Evolutionary conservation across 371 early-diverging fungal genomes (phyloP).

Genomic region (Syncephalis plumigaleata): DNA sequence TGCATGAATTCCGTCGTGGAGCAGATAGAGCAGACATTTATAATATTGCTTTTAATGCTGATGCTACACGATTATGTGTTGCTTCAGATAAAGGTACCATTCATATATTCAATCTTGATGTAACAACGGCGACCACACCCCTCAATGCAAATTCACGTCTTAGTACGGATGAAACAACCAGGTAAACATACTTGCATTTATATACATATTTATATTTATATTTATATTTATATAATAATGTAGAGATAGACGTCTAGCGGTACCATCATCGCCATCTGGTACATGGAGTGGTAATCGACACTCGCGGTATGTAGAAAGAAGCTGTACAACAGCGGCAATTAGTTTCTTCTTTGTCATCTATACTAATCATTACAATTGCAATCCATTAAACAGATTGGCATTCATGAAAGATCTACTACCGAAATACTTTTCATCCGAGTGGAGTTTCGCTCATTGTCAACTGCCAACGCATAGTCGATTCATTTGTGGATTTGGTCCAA

Average conservation of each 20-base stretch:
- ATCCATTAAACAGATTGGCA: slow-evolving; percentile 25
- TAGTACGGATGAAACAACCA: too few relatives aligned
- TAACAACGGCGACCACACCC: too few relatives aligned
- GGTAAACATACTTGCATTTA: too few relatives aligned
- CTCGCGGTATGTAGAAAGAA: slow-evolving; percentile 21
- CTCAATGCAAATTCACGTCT: too few relatives aligned
- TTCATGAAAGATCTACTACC: slow-evolving; percentile 84
- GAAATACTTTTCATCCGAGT: slow-evolving; percentile 85
- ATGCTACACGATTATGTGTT: slow-evolving; percentile 60
- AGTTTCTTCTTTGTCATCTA: too few relatives aligned
- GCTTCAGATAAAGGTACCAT: slow-evolving; percentile 88
- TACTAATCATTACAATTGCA: not conserved
- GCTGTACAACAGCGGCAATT: not conserved
- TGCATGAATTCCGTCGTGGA: slow-evolving; percentile 78
- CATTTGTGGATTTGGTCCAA: slow-evolving; percentile 61
- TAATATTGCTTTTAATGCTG: slow-evolving; percentile 66
- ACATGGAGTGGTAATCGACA: slow-evolving; percentile 30
- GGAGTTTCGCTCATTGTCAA: slow-evolving; percentile 82
- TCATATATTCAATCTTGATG: slow-evolving; percentile 80
- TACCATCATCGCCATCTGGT: not conserved
- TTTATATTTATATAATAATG: too few relatives aligned
- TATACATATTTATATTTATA: too few relatives aligned
- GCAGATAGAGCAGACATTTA: slow-evolving; percentile 80
- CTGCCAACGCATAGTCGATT: slow-evolving; percentile 62
- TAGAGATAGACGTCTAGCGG: not conserved